phyloP scores from a whole-genome alignment of 106 monocot species.

The Acorus calamus region DNA sequence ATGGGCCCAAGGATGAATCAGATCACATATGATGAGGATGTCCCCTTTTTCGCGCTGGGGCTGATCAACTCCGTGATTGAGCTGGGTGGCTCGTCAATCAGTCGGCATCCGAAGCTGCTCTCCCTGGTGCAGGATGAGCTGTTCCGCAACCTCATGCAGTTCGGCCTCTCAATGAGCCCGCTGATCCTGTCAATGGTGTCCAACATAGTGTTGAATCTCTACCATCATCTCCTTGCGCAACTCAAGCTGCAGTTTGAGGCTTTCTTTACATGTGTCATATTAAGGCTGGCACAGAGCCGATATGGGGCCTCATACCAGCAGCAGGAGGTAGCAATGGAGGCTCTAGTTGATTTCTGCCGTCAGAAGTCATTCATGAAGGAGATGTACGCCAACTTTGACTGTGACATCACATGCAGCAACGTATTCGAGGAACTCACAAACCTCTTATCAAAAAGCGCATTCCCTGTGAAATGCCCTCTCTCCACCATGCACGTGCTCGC shows the following conservation, averaged over 20 bases:
- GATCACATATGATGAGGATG: slow-evolving; percentile 81
- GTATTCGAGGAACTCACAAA: slow-evolving; percentile 70
- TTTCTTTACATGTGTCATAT: slow-evolving; percentile 87
- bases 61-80: slow-evolving; percentile 85
- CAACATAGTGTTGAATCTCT: slow-evolving; percentile 85
- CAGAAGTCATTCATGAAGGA: slow-evolving; percentile 74
- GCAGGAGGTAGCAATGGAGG: slow-evolving; percentile 94
- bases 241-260: slow-evolving; percentile 88
- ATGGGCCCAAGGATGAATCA: slow-evolving; percentile 46
- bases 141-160: slow-evolving; percentile 82
- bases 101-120: slow-evolving; percentile 58
- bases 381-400: slow-evolving; percentile 85
- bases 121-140: slow-evolving; percentile 74
- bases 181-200: slow-evolving; percentile 81
- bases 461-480: slow-evolving; percentile 59
- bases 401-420: slow-evolving; percentile 70
- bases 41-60: slow-evolving; percentile 90
- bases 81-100: slow-evolving; percentile 52
- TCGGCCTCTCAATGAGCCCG: slow-evolving; percentile 85
- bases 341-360: slow-evolving; percentile 77
- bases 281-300: slow-evolving; percentile 68
- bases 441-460: slow-evolving; percentile 69
- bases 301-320: slow-evolving; percentile 80
- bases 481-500: slow-evolving; percentile 62
- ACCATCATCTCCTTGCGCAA: slow-evolving; percentile 55